phyloP scores from a whole-genome alignment of 2,329 filamentous ascomycete genomes.

The Clarireedia paspali region DNA sequence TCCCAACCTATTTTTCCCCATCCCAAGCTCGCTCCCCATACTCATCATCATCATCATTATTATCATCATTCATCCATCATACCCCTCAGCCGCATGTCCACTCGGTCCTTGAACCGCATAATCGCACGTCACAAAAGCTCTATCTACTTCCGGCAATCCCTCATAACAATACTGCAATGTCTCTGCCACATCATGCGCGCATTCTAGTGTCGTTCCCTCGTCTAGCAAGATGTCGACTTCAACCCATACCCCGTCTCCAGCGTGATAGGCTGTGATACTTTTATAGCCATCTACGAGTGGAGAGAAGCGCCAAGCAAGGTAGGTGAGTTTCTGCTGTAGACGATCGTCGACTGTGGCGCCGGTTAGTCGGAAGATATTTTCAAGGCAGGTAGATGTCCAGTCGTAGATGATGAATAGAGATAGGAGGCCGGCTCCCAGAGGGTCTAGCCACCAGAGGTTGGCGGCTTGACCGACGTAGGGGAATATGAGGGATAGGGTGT shows the following conservation, averaged over 20 bases:
- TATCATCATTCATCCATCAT: not conserved
- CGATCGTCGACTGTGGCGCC: conserved; percentile 43
- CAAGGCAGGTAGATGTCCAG: conserved; percentile 52
- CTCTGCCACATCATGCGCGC: conserved; percentile 49
- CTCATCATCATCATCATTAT: not conserved
- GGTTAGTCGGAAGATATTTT: conserved; percentile 48
- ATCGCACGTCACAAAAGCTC: conserved; percentile 32
- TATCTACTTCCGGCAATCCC: conserved; percentile 32
- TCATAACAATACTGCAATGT: conserved; percentile 53
- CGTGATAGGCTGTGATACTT: conserved; percentile 46
- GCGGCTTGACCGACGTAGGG: conserved; percentile 49
- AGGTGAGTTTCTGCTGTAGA: conserved; percentile 46
- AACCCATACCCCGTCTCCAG: conserved; percentile 52
- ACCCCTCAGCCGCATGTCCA: conserved; percentile 19
- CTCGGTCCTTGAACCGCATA: conserved; percentile 23
- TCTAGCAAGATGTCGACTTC: conserved; percentile 50
- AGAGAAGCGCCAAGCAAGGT: conserved; percentile 45
- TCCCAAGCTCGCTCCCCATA: too few relatives aligned
- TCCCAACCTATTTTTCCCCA: not conserved
- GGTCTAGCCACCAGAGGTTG: conserved; percentile 57
- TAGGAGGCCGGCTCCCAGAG: conserved; percentile 48
- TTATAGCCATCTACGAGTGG: conserved; percentile 44
- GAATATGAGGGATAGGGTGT: conserved; percentile 51
- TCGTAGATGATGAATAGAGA: conserved; percentile 62
- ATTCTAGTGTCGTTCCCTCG: conserved; percentile 40